Base-by-base conservation (phyloP, 2,329 filamentous ascomycete genomes). In the Sclerotinia trifoliorum region DNA sequence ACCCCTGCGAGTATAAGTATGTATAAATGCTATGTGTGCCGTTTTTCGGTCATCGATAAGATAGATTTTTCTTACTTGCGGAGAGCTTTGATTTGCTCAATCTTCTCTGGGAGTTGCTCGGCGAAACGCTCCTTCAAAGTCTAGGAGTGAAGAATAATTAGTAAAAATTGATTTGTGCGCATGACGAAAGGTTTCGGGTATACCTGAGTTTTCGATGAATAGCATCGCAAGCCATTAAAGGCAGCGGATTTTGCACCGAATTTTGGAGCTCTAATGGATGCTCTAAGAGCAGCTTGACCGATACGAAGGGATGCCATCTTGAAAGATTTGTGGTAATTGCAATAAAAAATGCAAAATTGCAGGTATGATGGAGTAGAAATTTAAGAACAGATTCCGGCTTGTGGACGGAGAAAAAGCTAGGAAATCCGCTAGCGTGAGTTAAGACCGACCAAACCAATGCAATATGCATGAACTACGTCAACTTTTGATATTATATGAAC, bases 81-180 rank as follows among this genome's bases (percentile, higher is more conserved):
- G 79, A 99, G 90, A 82, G 93, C 89, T 92, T 99, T 99, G 86
- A 99, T 93, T 88, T 98, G 92, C 85, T 99, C 95, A 80, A 97
- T 90, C 88, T 98, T 96, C 81, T 90, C 93, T 77, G 95, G 95
- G 72, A 99, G 86, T 79, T 94, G 90, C 81, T 95, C 94, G 80
- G 94, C 94, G 82, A 99, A 98, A 80, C 93, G 94, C 82, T 99
- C 95, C 87, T 99, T 99, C 80, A 99, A 84, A 76, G 93, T 93
- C 95, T 99, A 71, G 42, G 11, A 35, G 64, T 11, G 35, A 68
- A 73, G 69, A 61, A 71, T 70, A 26, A 39, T 65, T 51, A 52
- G 56, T 64, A 48, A 61, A 61, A 62, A 24, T 21, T 58, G 51
- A 63, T 73, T 75, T 74, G 72, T 73, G 68, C 42, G 71, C 73